Evolutionary conservation across 2,329 filamentous ascomycete genomes (phyloP).

Genomic region (Xenosphaeropsis pyriputrescens): DNA sequence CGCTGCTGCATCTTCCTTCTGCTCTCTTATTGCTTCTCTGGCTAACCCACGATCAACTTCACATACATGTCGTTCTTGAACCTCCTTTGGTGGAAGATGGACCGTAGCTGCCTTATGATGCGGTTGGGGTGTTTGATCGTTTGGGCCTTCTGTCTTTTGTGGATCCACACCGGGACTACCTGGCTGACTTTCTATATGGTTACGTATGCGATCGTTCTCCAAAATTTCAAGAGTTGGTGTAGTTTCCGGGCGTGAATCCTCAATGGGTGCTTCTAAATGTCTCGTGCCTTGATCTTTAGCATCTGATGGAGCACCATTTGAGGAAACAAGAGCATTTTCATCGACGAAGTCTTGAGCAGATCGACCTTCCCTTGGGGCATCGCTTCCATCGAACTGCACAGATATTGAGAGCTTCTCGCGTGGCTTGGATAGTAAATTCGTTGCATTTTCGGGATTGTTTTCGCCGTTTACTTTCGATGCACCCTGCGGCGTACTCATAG

Average conservation of each 20-base stretch:
- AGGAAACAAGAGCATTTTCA: no score
- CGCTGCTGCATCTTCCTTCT: constrained; percentile 11
- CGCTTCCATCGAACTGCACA: no score
- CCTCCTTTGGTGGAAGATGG: constrained; percentile 32
- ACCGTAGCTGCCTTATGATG: constrained; percentile 17
- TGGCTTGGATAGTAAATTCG: no score
- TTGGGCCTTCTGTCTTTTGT: neutral
- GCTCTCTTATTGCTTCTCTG: constrained; percentile 21
- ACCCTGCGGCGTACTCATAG: no score
- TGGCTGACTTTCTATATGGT: constrained; percentile 11
- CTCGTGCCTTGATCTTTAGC: constrained; percentile 5
- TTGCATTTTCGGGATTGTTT: no score
- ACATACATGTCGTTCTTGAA: constrained; percentile 28
- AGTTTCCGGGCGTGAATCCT: constrained; percentile 4
- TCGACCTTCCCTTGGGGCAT: neutral
- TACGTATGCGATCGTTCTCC: constrained; percentile 12
- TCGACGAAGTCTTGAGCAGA: no score
- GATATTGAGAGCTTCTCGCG: no score
- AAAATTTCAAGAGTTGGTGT: constrained; percentile 6
- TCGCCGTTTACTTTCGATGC: neutral
- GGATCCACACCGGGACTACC: constrained; percentile 18
- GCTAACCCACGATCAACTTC: constrained; percentile 15
- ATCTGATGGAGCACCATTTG: constrained; percentile 1
- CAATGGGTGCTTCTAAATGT: no score
- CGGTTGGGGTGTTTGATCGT: no score